Conservation (phyloP, 805 yeast genomes). For the Suhomyces prunicola region DNA sequence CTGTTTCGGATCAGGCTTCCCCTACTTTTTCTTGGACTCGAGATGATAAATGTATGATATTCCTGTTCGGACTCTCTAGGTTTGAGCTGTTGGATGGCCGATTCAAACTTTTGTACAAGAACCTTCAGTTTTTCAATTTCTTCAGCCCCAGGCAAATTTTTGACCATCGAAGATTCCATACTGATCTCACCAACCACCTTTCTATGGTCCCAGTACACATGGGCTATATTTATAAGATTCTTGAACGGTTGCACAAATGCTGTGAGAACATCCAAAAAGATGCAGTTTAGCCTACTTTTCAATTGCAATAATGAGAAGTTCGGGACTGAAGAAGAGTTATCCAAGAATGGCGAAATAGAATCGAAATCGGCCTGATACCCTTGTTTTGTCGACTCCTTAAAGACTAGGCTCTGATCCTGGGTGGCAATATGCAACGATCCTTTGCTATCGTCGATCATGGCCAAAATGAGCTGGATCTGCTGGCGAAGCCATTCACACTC, state of each 20-base stretch:
- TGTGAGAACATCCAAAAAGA: constrained; percentile 35
- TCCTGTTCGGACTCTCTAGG: background rate
- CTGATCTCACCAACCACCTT: constrained; percentile 27
- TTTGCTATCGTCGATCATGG: constrained; percentile 35
- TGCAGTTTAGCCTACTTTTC: constrained; percentile 29
- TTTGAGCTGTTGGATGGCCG: constrained; percentile 19
- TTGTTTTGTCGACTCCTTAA: constrained; percentile 25
- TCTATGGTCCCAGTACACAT: constrained; percentile 23
- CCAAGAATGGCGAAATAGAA: constrained; percentile 23
- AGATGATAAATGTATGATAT: constrained; percentile 18
- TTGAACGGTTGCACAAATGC: constrained; percentile 28
- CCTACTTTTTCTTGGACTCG: constrained; percentile 26
- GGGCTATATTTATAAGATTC: constrained; percentile 26
- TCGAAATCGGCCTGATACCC: constrained; percentile 21
- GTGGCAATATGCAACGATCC: constrained; percentile 25
- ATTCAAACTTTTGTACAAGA: constrained; percentile 32
- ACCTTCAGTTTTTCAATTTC: constrained; percentile 31
- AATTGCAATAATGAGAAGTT: constrained; percentile 28
- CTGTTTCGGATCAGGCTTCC: background rate
- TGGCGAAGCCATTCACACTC: constrained; percentile 47
- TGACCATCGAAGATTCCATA: constrained; percentile 12
- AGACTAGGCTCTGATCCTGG: constrained; percentile 31
- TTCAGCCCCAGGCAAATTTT: constrained; percentile 23
- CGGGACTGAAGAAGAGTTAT: constrained; percentile 20
- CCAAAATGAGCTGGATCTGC: constrained; percentile 37